phyloP scores from a whole-genome alignment of 768 basidiomycete genomes.

The Boletus vinaceobasis region DNA sequence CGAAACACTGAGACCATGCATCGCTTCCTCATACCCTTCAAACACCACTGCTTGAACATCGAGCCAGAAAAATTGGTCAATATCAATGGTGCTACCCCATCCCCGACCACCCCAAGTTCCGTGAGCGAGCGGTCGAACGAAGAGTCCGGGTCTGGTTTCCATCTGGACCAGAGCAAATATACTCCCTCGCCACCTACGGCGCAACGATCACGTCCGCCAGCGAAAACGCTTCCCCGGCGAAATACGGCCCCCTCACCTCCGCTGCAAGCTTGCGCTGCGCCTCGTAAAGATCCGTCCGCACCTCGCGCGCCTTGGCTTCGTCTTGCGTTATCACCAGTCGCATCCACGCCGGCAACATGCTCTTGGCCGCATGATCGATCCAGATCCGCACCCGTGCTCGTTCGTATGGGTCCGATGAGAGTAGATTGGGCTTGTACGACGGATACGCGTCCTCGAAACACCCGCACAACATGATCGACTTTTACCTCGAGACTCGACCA shows the following conservation, averaged over 20 bases:
- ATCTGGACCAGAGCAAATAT: slow-evolving; percentile 26
- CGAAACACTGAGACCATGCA: not conserved
- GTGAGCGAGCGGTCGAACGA: slow-evolving; percentile 3
- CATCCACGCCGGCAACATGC: slow-evolving; percentile 49
- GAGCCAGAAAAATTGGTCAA: not conserved
- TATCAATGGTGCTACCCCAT: not conserved
- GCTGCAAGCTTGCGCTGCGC: slow-evolving; percentile 36
- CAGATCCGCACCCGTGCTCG: slow-evolving; percentile 54
- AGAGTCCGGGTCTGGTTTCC: not conserved
- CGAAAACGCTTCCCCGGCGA: slow-evolving; percentile 51
- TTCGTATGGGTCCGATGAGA: slow-evolving; percentile 49
- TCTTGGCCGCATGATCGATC: slow-evolving; percentile 55
- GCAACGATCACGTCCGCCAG: slow-evolving; percentile 53
- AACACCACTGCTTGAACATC: not conserved
- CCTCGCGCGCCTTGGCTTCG: slow-evolving; percentile 33
- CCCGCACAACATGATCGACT: slow-evolving; percentile 61
- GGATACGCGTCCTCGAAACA: slow-evolving; percentile 61
- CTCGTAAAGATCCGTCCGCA: slow-evolving; percentile 37
- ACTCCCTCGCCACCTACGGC: slow-evolving; percentile 53
- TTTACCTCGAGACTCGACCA: slow-evolving; percentile 47
- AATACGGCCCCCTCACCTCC: slow-evolving; percentile 49
- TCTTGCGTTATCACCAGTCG: slow-evolving; percentile 43
- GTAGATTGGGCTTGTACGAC: slow-evolving; percentile 39
- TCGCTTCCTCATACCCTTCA: not conserved
- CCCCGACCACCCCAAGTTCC: not conserved